Evolutionary conservation across 2,329 filamentous ascomycete species (phyloP), one percentile per base, ranked within the genome.

Genomic region (Bipolaris bicolor): DNA sequence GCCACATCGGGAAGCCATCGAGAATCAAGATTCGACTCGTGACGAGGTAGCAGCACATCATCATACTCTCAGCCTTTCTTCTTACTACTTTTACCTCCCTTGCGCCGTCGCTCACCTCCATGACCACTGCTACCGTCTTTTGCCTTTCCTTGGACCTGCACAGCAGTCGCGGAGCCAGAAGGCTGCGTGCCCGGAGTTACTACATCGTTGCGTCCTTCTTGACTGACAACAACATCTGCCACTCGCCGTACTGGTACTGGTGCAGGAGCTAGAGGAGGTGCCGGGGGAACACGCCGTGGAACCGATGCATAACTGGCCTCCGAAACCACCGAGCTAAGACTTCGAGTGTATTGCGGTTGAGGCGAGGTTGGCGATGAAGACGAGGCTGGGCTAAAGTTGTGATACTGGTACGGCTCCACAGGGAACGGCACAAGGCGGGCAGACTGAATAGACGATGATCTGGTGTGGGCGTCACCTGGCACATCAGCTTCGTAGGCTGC

Each of bases 251-350:
- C 26, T 2, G 49, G 41, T 13, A 37, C 41, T 15, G 53, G 31
- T 29, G 53, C 39, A 22, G 53, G 22, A 24, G 52, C 57, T 3
- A 74, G 68, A 13, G 74, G 49, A 11, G 74, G 50, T 2, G 74
- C 68, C 10, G 73, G 69, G 22, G 76, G 75, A n/a, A 76, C 69
- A 39, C 75, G 73, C 29, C 76, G 72, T 24, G 75, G 71, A 55
- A 77, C 65, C 6, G 66, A 56, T 15, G 64, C 67, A 39, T 71
- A 72, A 20, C 65, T 62, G 37, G 62, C 59, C 43, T 72, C 71
- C 5, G 63, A 62, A 34, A 62, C 47, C 0, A 55, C 64, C 11
- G 68, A 66, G 16, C 60, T 68, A 11, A 71, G 65, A 49, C 68
- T 66, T n/a, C 71, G 65, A n/a, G 64, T 57, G 46, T 70, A 73